Evolutionary conservation across 805 yeast genomes (phyloP), one percentile per base, ranked within the genome.

Genomic region (Monosporozyma siamensis): DNA sequence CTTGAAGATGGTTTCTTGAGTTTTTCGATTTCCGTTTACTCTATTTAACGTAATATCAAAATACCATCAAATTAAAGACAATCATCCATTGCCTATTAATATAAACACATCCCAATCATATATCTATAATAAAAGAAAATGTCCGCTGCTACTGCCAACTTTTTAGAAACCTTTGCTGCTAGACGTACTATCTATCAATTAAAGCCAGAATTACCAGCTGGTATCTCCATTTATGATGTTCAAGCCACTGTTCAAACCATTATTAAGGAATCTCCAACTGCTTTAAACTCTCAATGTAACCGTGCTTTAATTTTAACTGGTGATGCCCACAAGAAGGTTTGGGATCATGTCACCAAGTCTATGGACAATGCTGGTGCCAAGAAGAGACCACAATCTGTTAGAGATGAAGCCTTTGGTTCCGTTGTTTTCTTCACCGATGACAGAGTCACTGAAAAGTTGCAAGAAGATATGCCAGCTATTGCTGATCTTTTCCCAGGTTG

Each of bases 111-210:
- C 11, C 17, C 12, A 24, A 18, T 10, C 25, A 6, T 9, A 23
- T 23, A 23, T 23, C 9, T 23, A 34, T 35, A 10, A 39, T 8
- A 29, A 23, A 12, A 14, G 20, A 38, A 30, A 45, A 50, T 51
- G 53, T 45, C 56, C 40, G 41, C 45, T 18, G 44, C 39, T 17
- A 42, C 42, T 38, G 55, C 45, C 31, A 42, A 39, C 31, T 64
- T 51, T 44, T 42, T 67, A 38, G 59, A 64, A 45, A 49, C 71
- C 31, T 48, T 68, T 47, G 47, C 63, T 17, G 38, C 65, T 39
- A 70, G 77, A 58, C 70, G 79, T 55, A 68, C 77, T 38, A 61
- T 69, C 47, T 74, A 74, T 61, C 61, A 63, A 26, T 59, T 74
- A 43, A 58, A 63, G 48, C 70, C 71, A 53, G 62, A 67, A 42